These are phyloP conservation scores for Purshia tridentata DNA, from an alignment of 306 rosid species.

Conservation along the genomic window DNA sequence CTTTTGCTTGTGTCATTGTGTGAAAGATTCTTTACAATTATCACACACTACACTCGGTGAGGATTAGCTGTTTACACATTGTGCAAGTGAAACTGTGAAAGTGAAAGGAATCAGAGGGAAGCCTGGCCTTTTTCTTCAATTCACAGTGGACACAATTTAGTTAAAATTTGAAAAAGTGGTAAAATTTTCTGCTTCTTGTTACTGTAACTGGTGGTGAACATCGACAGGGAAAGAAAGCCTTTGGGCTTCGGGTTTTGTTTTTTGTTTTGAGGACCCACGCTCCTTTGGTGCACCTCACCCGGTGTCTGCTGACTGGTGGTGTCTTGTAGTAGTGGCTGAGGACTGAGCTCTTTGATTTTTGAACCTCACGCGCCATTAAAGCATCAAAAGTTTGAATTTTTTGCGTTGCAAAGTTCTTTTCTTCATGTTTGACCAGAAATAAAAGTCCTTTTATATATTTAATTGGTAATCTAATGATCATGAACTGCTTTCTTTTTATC, in stretches of 20 bases:
- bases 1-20: background rate
- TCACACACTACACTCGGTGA: background rate
- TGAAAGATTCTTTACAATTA: constrained; percentile 18
- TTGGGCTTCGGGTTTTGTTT: background rate
- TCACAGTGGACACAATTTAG: background rate
- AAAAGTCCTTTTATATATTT: background rate
- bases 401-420: background rate
- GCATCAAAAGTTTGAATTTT: background rate
- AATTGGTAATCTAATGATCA: background rate
- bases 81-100: constrained; percentile 12
- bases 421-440: background rate
- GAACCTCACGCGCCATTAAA: background rate
- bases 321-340: background rate
- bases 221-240: background rate
- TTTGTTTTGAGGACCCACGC: constrained; percentile 7
- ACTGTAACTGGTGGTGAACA: background rate
- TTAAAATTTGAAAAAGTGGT: background rate
- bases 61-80: constrained; percentile 31
- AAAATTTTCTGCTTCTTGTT: background rate
- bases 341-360: background rate
- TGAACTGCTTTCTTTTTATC: background rate
- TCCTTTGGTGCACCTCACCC: background rate
- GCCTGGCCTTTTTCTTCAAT: background rate
- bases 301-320: background rate
- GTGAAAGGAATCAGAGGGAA: constrained; percentile 14